Evolutionary conservation across 345 rosid species (phyloP).

Genomic region (Ceriops tagal): DNA sequence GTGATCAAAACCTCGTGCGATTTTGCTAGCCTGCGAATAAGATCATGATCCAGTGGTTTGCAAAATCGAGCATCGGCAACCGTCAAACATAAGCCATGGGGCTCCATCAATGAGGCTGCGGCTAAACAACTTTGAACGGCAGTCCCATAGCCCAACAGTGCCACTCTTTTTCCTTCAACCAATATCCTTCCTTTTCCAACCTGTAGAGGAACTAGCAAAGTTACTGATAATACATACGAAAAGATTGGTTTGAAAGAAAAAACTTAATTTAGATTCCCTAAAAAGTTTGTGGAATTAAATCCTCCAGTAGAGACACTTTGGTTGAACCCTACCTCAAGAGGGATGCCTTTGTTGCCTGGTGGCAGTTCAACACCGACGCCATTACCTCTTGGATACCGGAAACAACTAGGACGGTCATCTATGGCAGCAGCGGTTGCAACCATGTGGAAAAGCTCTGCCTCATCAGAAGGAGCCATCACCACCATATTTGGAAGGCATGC

Average conservation of each 20-base stretch:
- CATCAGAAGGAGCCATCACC: constrained; percentile 98
- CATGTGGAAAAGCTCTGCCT: constrained; percentile 96
- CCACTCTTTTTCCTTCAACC: constrained; percentile 87
- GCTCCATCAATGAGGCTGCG: constrained; percentile 56
- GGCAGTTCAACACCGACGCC: constrained; percentile 78
- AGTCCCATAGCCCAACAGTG: constrained; percentile 77
- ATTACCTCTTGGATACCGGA: constrained; percentile 94
- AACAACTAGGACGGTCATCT: constrained; percentile 91
- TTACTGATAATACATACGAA: not conserved
- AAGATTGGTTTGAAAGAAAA: no score
- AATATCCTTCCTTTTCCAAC: constrained; percentile 80
- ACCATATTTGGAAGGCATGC: constrained; percentile 99
- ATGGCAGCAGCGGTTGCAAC: constrained; percentile 95
- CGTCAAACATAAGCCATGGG: constrained; percentile 50
- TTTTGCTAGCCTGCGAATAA: constrained; percentile 77
- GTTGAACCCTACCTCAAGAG: constrained; percentile 56
- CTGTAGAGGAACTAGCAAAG: constrained; percentile 31
- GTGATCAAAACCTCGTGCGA: constrained; percentile 81
- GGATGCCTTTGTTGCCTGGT: constrained; percentile 76
- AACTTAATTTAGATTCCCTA: no score
- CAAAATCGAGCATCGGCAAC: constrained; percentile 93
- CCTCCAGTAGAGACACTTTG: not conserved
- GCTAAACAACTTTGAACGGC: constrained; percentile 88
- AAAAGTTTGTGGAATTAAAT: no score
- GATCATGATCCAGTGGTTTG: constrained; percentile 75